phyloP scores from a whole-genome alignment of 768 basidiomycete genomes.

The Leccinum olivaceopallidum region DNA sequence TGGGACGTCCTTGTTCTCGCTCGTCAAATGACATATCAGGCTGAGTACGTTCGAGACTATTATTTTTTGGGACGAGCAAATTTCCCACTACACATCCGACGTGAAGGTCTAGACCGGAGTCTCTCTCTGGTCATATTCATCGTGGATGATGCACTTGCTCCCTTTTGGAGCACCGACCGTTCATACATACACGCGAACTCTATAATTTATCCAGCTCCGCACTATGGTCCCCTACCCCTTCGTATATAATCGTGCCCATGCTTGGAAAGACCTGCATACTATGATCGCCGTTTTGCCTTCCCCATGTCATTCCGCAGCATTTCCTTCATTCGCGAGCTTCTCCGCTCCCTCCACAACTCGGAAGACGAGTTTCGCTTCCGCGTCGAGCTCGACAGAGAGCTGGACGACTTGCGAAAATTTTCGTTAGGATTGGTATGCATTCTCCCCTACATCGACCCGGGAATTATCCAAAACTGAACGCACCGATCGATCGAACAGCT shows the following conservation, averaged over 20 bases:
- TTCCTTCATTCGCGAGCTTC: neutral
- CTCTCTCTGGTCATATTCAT: neutral
- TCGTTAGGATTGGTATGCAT: conserved; percentile 23
- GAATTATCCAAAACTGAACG: neutral
- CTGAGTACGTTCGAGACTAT: conserved; percentile 6
- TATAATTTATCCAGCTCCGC: neutral
- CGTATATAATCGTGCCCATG: conserved; percentile 11
- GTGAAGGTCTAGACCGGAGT: conserved; percentile 14
- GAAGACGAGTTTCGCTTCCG: conserved; percentile 5
- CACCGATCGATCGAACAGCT: conserved; percentile 17
- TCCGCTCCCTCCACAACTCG: neutral
- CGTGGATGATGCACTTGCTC: neutral
- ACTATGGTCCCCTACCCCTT: neutral
- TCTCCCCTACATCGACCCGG: neutral
- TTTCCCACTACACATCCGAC: neutral
- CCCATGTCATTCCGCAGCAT: conserved; percentile 13
- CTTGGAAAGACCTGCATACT: neutral
- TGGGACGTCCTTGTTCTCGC: neutral
- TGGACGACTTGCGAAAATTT: conserved; percentile 24
- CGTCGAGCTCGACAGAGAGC: conserved; percentile 21
- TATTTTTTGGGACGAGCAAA: neutral
- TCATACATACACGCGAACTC: neutral
- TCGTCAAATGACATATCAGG: neutral
- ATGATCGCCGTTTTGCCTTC: neutral
- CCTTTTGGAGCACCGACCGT: neutral